A percentile compares a stretch with the other conserved stretches of the same genome.
phyloP scores from a whole-genome alignment of 176 grass and related monocot genomes.

The Triticum urartu region DNA sequence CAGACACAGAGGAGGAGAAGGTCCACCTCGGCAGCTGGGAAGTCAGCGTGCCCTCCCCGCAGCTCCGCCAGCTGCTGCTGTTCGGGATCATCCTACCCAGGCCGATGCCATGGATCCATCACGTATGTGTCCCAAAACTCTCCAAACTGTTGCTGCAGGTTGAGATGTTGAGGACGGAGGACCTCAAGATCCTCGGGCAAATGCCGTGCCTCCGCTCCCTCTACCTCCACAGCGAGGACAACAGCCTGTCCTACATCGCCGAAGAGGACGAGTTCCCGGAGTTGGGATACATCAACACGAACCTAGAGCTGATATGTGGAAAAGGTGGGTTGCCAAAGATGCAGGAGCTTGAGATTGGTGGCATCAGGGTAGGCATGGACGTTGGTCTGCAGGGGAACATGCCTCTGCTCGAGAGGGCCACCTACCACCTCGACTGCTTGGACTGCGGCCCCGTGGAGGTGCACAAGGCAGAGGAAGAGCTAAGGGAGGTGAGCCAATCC shows the following conservation, averaged over 20 bases:
- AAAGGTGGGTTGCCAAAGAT: neutral
- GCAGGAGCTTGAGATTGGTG: neutral
- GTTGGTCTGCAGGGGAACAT: neutral
- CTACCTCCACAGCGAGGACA: neutral
- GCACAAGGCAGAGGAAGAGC: too few species aligned
- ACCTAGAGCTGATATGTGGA: neutral
- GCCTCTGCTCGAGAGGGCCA: neutral
- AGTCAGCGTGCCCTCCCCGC: fast-evolving
- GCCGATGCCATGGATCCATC: too few species aligned
- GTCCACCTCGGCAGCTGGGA: too few species aligned
- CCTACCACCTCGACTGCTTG: neutral
- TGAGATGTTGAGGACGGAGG: fast-evolving
- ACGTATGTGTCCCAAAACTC: neutral
- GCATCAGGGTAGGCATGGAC: neutral
- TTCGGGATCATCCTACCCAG: too few species aligned
- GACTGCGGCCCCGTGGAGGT: too few species aligned
- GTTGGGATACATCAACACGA: neutral
- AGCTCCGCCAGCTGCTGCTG: too few species aligned
- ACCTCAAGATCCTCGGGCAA: neutral
- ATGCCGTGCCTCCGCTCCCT: neutral
- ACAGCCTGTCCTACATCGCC: neutral
- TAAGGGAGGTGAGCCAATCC: fast-evolving
- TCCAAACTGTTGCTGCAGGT: neutral
- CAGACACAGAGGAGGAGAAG: too few species aligned
- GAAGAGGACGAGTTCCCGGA: fast-evolving